A percentile compares a stretch with the other conserved stretches of the same genome.
Evolutionary conservation across 2,329 filamentous ascomycete genomes (phyloP).

Genomic region (Xylaria sp.): DNA sequence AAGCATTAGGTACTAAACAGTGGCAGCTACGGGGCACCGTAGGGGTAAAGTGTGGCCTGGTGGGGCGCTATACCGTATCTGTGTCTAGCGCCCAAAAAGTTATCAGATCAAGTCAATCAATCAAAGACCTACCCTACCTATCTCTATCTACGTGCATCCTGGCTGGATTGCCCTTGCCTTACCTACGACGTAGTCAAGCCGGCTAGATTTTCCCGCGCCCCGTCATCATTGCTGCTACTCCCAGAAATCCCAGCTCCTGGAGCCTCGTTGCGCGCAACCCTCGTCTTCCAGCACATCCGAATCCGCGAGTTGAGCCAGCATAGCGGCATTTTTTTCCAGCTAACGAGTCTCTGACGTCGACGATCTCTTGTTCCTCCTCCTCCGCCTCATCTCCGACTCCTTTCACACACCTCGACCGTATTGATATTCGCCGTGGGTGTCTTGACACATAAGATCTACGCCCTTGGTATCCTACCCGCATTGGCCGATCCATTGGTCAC

Average conservation of each 20-base stretch:
- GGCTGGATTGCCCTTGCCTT: constrained; percentile 1
- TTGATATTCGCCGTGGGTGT: neutral
- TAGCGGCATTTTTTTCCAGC: neutral
- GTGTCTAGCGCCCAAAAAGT: constrained; percentile 26
- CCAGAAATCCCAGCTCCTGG: neutral
- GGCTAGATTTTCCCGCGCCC: constrained; percentile 31
- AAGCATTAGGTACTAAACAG: too few relatives aligned
- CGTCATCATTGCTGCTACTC: constrained; percentile 11
- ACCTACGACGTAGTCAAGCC: constrained; percentile 23
- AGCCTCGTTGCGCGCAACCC: neutral
- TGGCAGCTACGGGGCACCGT: too few relatives aligned
- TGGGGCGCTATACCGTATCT: constrained; percentile 13
- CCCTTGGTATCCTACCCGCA: neutral
- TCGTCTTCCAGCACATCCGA: neutral
- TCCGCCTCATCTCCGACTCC: neutral
- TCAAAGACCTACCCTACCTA: neutral
- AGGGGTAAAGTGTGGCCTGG: too few relatives aligned
- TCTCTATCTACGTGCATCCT: neutral
- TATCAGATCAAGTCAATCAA: constrained; percentile 31
- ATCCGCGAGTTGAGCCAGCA: neutral
- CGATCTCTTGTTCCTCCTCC: neutral
- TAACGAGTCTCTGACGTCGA: neutral
- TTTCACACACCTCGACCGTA: neutral
- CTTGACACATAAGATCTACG: neutral
- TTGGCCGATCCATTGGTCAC: neutral